phyloP scores from a whole-genome alignment of 108 stramenopile genomes.

The Mediolabrus comicus region DNA sequence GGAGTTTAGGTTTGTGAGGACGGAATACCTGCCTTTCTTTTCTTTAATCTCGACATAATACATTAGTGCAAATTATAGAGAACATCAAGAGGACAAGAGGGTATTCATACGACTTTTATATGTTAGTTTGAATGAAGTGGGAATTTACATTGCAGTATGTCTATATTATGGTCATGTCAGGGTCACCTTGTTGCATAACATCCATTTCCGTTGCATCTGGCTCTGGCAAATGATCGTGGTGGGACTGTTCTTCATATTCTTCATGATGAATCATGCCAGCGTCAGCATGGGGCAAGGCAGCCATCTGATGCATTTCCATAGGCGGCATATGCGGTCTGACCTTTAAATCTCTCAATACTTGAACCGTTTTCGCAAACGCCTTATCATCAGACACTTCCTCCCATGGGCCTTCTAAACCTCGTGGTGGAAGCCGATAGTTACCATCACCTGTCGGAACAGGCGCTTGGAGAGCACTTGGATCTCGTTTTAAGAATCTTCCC shows the following conservation, averaged over 20 bases:
- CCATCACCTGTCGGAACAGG: conserved; percentile 11
- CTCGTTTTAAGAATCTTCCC: conserved; percentile 31
- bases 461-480: conserved; percentile 3
- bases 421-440: conserved; percentile 21
- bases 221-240: neutral
- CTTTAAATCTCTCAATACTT: conserved; percentile 78
- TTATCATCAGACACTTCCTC: conserved; percentile 64
- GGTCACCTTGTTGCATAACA: neutral
- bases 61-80: neutral
- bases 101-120: neutral
- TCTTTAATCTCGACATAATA: neutral
- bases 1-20: neutral
- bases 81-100: neutral
- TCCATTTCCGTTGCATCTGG: neutral
- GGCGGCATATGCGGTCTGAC: conserved; percentile 11
- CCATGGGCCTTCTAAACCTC: conserved; percentile 56
- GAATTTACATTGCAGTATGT: neutral
- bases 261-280: neutral
- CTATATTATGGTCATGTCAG: neutral
- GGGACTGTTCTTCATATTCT: neutral
- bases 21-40: neutral
- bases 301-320: neutral
- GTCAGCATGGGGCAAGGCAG: neutral
- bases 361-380: conserved; percentile 71
- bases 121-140: neutral